Evolutionary conservation across 2,329 filamentous ascomycete genomes (phyloP), one percentile per base, ranked within the genome.

Genomic region (Fusarium verrucosum): DNA sequence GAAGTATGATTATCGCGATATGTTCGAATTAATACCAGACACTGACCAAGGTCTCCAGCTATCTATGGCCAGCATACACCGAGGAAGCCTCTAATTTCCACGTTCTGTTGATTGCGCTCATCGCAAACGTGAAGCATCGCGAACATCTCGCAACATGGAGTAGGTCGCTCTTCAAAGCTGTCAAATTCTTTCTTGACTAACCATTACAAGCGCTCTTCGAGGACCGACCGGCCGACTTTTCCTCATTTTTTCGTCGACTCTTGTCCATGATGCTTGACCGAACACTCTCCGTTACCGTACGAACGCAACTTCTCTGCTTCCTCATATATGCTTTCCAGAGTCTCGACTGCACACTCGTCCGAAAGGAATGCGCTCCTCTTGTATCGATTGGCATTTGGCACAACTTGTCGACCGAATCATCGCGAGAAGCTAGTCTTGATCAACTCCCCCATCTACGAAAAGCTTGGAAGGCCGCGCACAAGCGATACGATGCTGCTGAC

Each of bases 361-460:
- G 95, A 63, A 98, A 97, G 76, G 95, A 99, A 81, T 98, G 95
- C 77, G 95, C 94, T 8, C 92, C 96, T 3, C 81, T 99, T 47
- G 94, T 99, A 19, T 95, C 93, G 13, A 97, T 99, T 70, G 90
- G 92, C 1, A 92, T 95, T 70, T 99, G 95, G 95, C 92, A 98
- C 72, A 96, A 97, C 73, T 80, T 99, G 33, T 91, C 92, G 26
- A 91, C 86, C 54, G 92, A 96, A 30, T 83, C 85, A 57, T 86
- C 88, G 63, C 87, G 92, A 67, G 92, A 96, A 51, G 81, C 81
- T 30, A 86, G 88, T 52, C 83, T 99, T 26, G 88, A 92, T 38
- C 88, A 91, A 68, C 85, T 86, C 42, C 79, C 87, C n/a, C 89
- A 92, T 65, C 78, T 96, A 70, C 89, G 87, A 74, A 98, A 97